Base-by-base conservation (phyloP, 2,329 filamentous ascomycete species). In the Diplodia sapinea region DNA sequence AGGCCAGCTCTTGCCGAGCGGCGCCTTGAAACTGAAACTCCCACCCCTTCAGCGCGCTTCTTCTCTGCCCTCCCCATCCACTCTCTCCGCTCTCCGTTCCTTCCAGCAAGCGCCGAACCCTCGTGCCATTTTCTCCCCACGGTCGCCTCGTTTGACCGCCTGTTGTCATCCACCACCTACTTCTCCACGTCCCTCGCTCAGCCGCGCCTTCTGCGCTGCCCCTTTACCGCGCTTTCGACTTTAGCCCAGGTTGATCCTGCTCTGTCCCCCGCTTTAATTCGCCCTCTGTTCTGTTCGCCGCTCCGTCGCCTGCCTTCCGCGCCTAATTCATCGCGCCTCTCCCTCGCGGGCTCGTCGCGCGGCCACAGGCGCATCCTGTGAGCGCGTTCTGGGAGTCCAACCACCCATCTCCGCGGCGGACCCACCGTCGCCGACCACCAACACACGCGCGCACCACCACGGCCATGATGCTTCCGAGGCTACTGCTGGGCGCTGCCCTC, bases 391-490 rank as follows among this genome's bases (percentile, higher is more conserved):
- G 52, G 54, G 51, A 50, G 54, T 55, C 38, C 23, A 33, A 49
- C 31, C 56, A 56, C 29, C 50, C 49, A 12, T 51, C 59, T 38
- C n/a, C 31, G 59, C 69, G 57, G 69, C 33, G 68, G 64, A 67
- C 36, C 15, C 29, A 40, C 62, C 51, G 52, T 55, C 56, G 36
- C 36, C 68, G 26, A 70, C 54, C 23, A 47, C 12, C 29, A 17
- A 11, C 26, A 38, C 64, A 33, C 31, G 6, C 43, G 15, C 59
- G 38, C 20, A 11, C 23, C 36, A 13, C 51, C 51, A 74, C 77
- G 51, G 69, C 74, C 63, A 79, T 79, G 77, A 75, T 79, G 66
- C 75, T 76, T 29, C 74, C 77, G n/a, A 76, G 77, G 33, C 67
- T 79, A 72, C 72, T 79, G 69, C 70, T 79, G 57, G 76, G 75